Base-by-base conservation (phyloP, 2,329 filamentous ascomycete species). In the Cucurbitaria berberidis region DNA sequence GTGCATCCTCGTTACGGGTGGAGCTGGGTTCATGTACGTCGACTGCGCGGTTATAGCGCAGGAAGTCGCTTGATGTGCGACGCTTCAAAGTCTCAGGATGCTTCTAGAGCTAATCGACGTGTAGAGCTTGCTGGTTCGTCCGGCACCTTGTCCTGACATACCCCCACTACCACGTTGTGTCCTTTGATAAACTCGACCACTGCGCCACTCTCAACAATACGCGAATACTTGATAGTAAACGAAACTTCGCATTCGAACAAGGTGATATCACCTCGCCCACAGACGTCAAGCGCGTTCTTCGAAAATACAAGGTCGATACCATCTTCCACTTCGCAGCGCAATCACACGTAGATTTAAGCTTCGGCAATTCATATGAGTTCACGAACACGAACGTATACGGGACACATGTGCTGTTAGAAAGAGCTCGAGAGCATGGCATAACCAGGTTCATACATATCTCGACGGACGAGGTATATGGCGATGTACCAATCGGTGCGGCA, bases 271-370 rank as follows among this genome's bases (percentile, higher is more conserved):
- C 88, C 27, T 86, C 88, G 59, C 86, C 86, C 1, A 78, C 80
- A 5, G 85, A 90, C 65, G 88, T 93, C 2, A 81, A 89, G 58
- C 83, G 84, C 63, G 90, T 87, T 69, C 82, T 93, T 68, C 82
- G 88, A 71, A 82, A 85, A 55, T 81, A 91, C 77, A 82, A 84
- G 29, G 88, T 93, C 64, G 90, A 93, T 71, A 91, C 89, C 46
- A 82, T 95, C 56, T 86, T 93, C 73, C 90, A 93, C 74, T 92
- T 95, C 67, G 90, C 90, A 3, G 90, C 90, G n/a, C 88, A 92
- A 76, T 91, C 89, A 7, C 90, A 93, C 69, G 90, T 95, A 45
- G 89, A 93, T 66, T 76, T 91, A 64, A 91, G 88, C 69, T 95
- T 95, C 67, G 88, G 88, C 45, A 91, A 93, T 76, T 91, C 89